phyloP scores from a whole-genome alignment of 2,329 filamentous ascomycete genomes.

The Massarina eburnea region DNA sequence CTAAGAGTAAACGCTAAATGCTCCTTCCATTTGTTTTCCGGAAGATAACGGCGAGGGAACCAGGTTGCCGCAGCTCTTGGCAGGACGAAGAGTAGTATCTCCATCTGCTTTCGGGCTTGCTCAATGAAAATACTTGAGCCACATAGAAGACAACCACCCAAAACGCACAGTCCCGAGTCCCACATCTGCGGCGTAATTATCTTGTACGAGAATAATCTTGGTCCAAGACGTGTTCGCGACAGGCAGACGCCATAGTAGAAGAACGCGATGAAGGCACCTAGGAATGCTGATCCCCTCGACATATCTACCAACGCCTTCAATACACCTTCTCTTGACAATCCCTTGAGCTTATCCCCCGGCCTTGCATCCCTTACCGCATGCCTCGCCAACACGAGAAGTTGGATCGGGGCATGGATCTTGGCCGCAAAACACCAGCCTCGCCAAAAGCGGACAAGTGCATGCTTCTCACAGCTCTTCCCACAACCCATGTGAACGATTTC shows the following conservation, averaged over 20 bases:
- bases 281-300: slow-evolving; percentile 72
- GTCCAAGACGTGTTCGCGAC: slow-evolving; percentile 71
- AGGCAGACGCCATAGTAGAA: slow-evolving; percentile 89
- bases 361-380: slow-evolving; percentile 10
- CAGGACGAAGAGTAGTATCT: slow-evolving; percentile 78
- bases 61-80: slow-evolving; percentile 75
- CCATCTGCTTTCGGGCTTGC: slow-evolving; percentile 64
- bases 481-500: slow-evolving; percentile 81
- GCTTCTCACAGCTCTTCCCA: slow-evolving; percentile 72
- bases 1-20: slow-evolving; percentile 33
- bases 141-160: slow-evolving; percentile 71
- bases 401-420: slow-evolving; percentile 75
- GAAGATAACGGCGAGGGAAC: slow-evolving; percentile 68
- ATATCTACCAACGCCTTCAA: slow-evolving; percentile 61
- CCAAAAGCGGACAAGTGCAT: slow-evolving; percentile 68
- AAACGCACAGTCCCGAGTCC: slow-evolving; percentile 68
- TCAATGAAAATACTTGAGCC: slow-evolving; percentile 83
- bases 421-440: slow-evolving; percentile 74
- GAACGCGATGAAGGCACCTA: slow-evolving; percentile 73
- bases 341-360: slow-evolving; percentile 18
- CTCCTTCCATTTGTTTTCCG: slow-evolving; percentile 32
- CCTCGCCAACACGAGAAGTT: slow-evolving; percentile 48
- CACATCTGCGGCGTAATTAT: slow-evolving; percentile 57
- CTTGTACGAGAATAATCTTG: slow-evolving; percentile 63
- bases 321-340: slow-evolving; percentile 36